Evolutionary conservation across 306 rosid species (phyloP).

Genomic region (Medicago arabica): DNA sequence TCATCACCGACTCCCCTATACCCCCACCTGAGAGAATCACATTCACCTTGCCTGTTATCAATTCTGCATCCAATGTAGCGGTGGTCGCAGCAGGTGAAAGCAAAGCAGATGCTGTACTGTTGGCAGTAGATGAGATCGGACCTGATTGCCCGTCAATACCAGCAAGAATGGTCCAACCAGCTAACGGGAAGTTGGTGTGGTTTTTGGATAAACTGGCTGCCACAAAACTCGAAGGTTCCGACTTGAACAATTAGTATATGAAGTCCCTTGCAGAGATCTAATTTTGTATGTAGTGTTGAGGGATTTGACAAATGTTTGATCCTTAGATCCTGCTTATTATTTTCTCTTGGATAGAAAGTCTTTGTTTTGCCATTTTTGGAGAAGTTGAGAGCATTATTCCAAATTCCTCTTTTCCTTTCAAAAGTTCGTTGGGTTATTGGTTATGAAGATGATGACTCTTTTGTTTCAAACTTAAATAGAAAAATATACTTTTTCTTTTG

Average conservation of each 20-base stretch:
- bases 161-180: slow-evolving; percentile 79
- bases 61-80: slow-evolving; percentile 89
- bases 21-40: slow-evolving; percentile 99
- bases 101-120: slow-evolving; percentile 81
- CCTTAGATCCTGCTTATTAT: slow-evolving; percentile 40
- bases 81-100: slow-evolving; percentile 70
- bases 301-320: slow-evolving; percentile 54
- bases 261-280: slow-evolving; percentile 44
- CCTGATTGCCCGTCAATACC: slow-evolving; percentile 64
- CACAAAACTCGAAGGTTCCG: slow-evolving; percentile 69
- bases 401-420: slow-evolving; percentile 29
- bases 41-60: slow-evolving; percentile 94
- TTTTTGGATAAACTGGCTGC: slow-evolving; percentile 91
- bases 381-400: slow-evolving; percentile 54
- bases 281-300: slow-evolving; percentile 68
- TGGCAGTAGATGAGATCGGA: slow-evolving; percentile 65
- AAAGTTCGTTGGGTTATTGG: slow-evolving; percentile 42
- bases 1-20: slow-evolving; percentile 88
- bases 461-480: slow-evolving; percentile 42
- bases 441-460: slow-evolving; percentile 40
- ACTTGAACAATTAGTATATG: slow-evolving; percentile 60
- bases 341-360: slow-evolving; percentile 48
- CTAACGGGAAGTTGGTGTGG: slow-evolving; percentile 83
- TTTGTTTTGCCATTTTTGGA: slow-evolving; percentile 50
- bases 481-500: slow-evolving; percentile 8